phyloP scores from a whole-genome alignment of 2,329 filamentous ascomycete species.

The Graphilbum fragrans region DNA sequence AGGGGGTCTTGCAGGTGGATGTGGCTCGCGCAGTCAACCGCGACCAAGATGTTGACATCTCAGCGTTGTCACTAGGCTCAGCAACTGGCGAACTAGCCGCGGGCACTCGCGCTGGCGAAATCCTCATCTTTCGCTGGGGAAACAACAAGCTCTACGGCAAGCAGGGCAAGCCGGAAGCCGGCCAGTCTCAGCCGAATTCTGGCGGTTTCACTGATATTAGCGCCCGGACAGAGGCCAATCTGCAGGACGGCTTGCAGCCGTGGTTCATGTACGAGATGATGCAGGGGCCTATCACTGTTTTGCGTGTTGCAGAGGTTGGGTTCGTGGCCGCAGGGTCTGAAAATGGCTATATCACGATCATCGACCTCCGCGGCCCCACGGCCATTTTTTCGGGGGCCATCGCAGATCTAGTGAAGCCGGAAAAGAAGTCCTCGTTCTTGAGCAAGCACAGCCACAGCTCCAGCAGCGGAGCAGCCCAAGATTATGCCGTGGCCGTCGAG shows the following conservation, averaged over 20 bases:
- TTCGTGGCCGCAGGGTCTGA: conserved; percentile 85
- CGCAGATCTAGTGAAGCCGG: conserved; percentile 61
- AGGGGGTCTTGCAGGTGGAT: conserved; percentile 70
- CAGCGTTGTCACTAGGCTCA: conserved; percentile 68
- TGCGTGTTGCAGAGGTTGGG: conserved; percentile 83
- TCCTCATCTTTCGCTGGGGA: conserved; percentile 82
- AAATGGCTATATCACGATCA: conserved; percentile 64
- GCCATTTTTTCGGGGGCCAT: conserved; percentile 69
- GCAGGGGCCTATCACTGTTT: conserved; percentile 65
- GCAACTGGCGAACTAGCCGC: conserved; percentile 74
- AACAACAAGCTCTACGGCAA: conserved; percentile 60
- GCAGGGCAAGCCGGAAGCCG: conserved; percentile 28
- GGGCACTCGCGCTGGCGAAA: conserved; percentile 72
- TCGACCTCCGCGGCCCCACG: conserved; percentile 78
- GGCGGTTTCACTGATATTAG: conserved; percentile 66
- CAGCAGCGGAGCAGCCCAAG: conserved; percentile 30
- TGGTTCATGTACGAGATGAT: conserved; percentile 72
- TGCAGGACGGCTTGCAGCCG: conserved; percentile 62
- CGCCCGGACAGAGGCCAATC: conserved; percentile 53
- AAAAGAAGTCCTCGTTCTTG: conserved; percentile 64
- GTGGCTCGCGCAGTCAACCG: conserved; percentile 59
- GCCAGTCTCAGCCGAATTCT: conserved; percentile 38
- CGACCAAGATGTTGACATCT: conserved; percentile 65
- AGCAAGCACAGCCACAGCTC: conserved; percentile 33
- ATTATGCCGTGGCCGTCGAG: conserved; percentile 73